These are phyloP conservation scores for Fusarium kyushuense DNA, from an alignment of 2,329 filamentous ascomycete species.

Conservation along the genomic window DNA sequence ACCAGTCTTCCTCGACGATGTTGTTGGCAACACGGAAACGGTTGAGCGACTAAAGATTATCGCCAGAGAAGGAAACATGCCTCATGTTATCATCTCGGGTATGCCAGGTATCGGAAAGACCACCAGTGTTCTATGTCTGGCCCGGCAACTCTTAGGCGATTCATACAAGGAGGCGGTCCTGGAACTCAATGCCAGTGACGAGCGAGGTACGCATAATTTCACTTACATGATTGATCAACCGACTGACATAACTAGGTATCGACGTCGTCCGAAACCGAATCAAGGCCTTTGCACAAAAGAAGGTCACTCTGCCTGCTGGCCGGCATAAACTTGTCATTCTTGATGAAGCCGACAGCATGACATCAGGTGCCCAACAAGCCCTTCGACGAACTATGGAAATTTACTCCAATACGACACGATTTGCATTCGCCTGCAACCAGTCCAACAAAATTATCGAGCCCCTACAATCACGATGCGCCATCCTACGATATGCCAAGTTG, in stretches of 20 bases:
- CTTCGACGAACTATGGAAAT: constrained; percentile 98
- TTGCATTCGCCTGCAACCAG: constrained; percentile 98
- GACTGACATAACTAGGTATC: constrained; percentile 70
- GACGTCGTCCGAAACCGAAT: constrained; percentile 97
- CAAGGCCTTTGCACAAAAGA: constrained; percentile 99
- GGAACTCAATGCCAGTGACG: constrained; percentile 95
- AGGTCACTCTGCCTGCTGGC: constrained; percentile 91
- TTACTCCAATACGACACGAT: constrained; percentile 94
- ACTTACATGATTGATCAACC: accelerated
- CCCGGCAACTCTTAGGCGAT: constrained; percentile 89
- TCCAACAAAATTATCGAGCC: constrained; percentile 99
- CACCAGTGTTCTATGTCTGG: constrained; percentile 92
- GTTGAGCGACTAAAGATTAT: constrained; percentile 98
- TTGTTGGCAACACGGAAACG: constrained; percentile 97
- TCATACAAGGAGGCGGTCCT: constrained; percentile 97
- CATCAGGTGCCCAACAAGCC: constrained; percentile 93
- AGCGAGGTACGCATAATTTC: constrained; percentile 73
- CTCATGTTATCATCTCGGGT: constrained; percentile 98
- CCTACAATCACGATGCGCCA: constrained; percentile 96
- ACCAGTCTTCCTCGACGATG: constrained; percentile 92
- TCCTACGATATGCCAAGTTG: constrained; percentile 90
- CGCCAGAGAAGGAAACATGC: constrained; percentile 98
- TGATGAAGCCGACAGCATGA: constrained; percentile 99
- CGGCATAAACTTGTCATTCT: constrained; percentile 97
- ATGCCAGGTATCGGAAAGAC: constrained; percentile 99